Evolutionary conservation across 2,329 filamentous ascomycete species (phyloP), one percentile per base, ranked within the genome.

Genomic region (Penicillium frequentans): DNA sequence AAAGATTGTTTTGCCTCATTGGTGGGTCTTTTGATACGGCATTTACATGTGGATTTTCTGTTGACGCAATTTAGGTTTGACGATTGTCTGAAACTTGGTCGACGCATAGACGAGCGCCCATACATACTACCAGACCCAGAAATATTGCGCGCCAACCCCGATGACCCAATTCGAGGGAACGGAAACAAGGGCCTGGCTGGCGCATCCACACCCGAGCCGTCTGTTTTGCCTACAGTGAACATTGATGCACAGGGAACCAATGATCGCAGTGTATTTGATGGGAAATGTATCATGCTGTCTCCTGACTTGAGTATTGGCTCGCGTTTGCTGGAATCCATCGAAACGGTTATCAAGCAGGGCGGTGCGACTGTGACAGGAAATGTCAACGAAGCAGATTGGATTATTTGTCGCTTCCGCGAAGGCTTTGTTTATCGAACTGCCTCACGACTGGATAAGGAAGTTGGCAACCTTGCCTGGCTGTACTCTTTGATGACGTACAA

Each of bases 401-500:
- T 91, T 67, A 84, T 99, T 49, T 96, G 93, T 71, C 89, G 91
- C 52, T 97, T 89, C 71, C 89, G 95, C 39, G 89, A 93, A 27
- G 93, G 93, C 0, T 73, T 83, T 9, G 84, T 95, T 52, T 99
- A 96, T 70, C 72, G 90, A 26, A 79, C 82, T 43, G 93, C 95
- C 5, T 89, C 91, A 0, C 87, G 89, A 66, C 80, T 82, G 13
- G 86, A 86, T 54, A 96, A 93, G 67, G 87, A 93, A 43, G 90
- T 99, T 13, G 95, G 93, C 16, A 99, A 96, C 70, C 79, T 99
- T 23, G 87, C 92, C 0, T 99, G 95, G 95, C 81, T 99, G 13
- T 98, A 95, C 73, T 88, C 93, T 73, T 81, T 99, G 53, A 96
- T 98, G 70, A 91, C 91, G 3, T 86, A 90, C 65, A 93, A 96